These are phyloP conservation scores for Amanita pallidorosea DNA, from an alignment of 768 basidiomycete species.

Conservation along the genomic window DNA sequence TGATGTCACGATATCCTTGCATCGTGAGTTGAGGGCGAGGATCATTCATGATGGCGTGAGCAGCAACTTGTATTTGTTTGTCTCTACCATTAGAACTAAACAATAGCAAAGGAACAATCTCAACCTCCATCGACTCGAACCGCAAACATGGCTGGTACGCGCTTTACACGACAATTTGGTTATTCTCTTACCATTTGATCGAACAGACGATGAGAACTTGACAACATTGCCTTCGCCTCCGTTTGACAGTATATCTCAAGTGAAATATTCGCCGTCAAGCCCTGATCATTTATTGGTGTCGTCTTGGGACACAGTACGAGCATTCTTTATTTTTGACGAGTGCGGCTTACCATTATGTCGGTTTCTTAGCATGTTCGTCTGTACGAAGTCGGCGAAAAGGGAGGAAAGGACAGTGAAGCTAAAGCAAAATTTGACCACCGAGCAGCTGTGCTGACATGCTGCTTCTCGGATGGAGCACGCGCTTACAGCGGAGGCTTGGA, in stretches of 20 bases:
- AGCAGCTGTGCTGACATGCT: slow-evolving; percentile 78
- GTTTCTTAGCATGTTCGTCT: slow-evolving; percentile 24
- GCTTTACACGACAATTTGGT: background rate
- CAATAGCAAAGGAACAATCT: background rate
- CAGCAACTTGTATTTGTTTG: background rate
- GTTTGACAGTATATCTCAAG: slow-evolving; percentile 74
- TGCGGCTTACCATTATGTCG: slow-evolving; percentile 1
- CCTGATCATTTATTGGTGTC: slow-evolving; percentile 74
- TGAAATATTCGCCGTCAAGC: slow-evolving; percentile 73
- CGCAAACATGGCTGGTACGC: slow-evolving; percentile 1
- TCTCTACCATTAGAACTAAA: background rate
- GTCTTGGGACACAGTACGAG: slow-evolving; percentile 75
- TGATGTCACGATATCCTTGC: too few species aligned
- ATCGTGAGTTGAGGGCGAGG: too few species aligned
- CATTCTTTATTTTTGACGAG: slow-evolving; percentile 4
- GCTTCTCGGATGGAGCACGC: slow-evolving; percentile 55
- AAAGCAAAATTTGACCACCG: slow-evolving; percentile 82
- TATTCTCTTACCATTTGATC: background rate
- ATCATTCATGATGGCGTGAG: too few species aligned
- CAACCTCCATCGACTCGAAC: background rate
- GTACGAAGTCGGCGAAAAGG: slow-evolving; percentile 52
- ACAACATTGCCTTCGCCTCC: slow-evolving; percentile 42
- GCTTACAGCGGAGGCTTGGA: slow-evolving; percentile 87
- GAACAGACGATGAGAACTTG: background rate
- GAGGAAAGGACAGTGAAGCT: slow-evolving; percentile 47